phyloP scores from a whole-genome alignment of 1,284 basidiomycete species.

The Trichosporon ovoides region DNA sequence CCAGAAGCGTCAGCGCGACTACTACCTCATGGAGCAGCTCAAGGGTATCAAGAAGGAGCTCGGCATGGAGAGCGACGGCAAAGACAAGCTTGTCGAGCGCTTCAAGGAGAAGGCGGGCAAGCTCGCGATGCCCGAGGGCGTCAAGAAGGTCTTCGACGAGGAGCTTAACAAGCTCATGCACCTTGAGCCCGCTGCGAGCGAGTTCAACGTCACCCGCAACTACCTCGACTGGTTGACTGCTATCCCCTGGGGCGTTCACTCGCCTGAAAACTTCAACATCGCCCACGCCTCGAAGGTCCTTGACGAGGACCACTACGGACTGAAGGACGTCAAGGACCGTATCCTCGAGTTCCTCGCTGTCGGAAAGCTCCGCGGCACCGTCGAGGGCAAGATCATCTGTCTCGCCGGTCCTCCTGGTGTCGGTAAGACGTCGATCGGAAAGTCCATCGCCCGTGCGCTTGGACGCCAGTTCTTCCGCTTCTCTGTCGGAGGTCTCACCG shows the following conservation, averaged over 20 bases:
- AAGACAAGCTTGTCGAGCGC: slow-evolving; percentile 95
- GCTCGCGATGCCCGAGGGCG: slow-evolving; percentile 88
- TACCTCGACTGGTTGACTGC: slow-evolving; percentile 95
- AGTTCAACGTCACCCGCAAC: slow-evolving; percentile 93
- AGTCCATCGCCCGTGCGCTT: slow-evolving; percentile 57
- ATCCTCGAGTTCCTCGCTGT: slow-evolving; percentile 98
- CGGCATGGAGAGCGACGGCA: slow-evolving; percentile 86
- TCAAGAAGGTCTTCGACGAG: slow-evolving; percentile 93
- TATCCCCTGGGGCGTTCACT: slow-evolving; percentile 95
- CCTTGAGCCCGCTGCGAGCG: slow-evolving; percentile 86
- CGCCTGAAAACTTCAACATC: slow-evolving; percentile 89
- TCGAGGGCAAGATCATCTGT: slow-evolving; percentile 98
- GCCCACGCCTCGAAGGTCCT: slow-evolving; percentile 76
- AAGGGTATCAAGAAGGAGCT: slow-evolving; percentile 99
- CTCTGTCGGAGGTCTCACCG: slow-evolving; percentile 91
- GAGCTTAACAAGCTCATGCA: slow-evolving; percentile 88
- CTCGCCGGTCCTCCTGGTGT: slow-evolving; percentile 96
- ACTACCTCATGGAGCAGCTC: slow-evolving; percentile 97
- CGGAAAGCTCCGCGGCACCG: slow-evolving; percentile 89
- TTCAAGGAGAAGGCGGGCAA: slow-evolving; percentile 83
- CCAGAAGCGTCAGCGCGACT: slow-evolving; percentile 93
- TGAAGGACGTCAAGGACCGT: slow-evolving; percentile 92
- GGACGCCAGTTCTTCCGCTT: slow-evolving; percentile 56
- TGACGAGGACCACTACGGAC: slow-evolving; percentile 94
- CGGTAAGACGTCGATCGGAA: slow-evolving; percentile 90